Evolutionary conservation across 129 eudicot species (phyloP).

Genomic region (Apium graveolens): DNA sequence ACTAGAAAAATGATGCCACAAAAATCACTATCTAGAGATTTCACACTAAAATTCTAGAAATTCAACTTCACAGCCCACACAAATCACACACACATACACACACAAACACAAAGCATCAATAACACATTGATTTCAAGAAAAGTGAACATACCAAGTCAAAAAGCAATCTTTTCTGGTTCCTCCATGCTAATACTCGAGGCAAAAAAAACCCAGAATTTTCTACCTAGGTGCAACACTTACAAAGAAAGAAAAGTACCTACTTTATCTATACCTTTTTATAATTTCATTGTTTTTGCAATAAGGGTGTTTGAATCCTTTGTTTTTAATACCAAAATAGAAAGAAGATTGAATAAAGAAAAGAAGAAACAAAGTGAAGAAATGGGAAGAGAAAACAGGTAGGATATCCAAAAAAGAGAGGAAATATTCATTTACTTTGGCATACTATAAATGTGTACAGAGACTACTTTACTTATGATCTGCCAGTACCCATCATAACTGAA

Average conservation of each 20-base stretch:
- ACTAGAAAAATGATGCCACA: background rate
- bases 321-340: background rate
- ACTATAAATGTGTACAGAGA: conserved; percentile 8
- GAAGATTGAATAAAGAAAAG: background rate
- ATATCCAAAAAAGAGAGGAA: background rate
- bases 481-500: conserved; percentile 9
- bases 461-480: background rate
- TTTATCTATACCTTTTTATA: too few species aligned
- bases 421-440: background rate
- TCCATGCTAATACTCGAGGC: background rate
- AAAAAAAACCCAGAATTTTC: background rate
- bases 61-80: background rate
- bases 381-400: background rate
- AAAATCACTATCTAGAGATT: background rate
- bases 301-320: background rate
- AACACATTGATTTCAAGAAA: background rate
- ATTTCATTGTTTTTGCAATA: too few species aligned
- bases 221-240: background rate
- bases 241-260: background rate
- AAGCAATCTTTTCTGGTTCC: background rate
- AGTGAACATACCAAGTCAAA: background rate
- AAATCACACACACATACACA: too few species aligned
- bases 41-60: background rate
- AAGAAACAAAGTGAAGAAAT: background rate
- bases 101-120: background rate